These are phyloP conservation scores for Chloroidium sp. DNA, from an alignment of 163 green algal genomes.

Conservation along the genomic window DNA sequence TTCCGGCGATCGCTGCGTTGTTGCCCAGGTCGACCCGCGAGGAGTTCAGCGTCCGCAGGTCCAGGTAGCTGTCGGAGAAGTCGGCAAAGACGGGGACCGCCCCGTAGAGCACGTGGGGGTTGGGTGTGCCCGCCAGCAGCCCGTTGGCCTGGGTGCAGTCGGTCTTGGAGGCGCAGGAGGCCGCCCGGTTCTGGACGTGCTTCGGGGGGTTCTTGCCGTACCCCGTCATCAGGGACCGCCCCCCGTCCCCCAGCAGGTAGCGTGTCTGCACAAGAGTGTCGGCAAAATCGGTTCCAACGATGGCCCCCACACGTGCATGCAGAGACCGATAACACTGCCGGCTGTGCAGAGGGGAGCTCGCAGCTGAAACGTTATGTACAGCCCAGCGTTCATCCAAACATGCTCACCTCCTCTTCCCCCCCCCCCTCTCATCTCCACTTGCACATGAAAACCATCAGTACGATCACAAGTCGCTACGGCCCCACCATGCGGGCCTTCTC, in stretches of 20 bases:
- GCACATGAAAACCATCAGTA: too few species aligned
- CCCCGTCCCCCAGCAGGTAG: conserved; percentile 47
- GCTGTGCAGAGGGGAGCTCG: background rate
- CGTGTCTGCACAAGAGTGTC: conserved; percentile 24
- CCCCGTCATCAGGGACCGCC: conserved; percentile 32
- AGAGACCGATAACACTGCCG: background rate
- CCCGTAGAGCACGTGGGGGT: conserved; percentile 18
- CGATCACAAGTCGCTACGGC: too few species aligned
- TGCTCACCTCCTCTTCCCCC: too few species aligned
- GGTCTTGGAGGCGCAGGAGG: conserved; percentile 24
- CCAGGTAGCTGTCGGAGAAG: conserved; percentile 17
- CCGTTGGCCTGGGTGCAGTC: background rate
- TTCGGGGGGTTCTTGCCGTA: conserved; percentile 29
- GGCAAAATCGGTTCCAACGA: background rate
- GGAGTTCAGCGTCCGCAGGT: conserved; percentile 20
- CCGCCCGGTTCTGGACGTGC: conserved; percentile 37
- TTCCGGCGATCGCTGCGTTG: conserved; percentile 17
- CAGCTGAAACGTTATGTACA: too few species aligned
- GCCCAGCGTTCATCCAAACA: too few species aligned
- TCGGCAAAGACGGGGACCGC: conserved; percentile 11
- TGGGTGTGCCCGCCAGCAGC: conserved; percentile 2
- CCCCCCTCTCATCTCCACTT: too few species aligned
- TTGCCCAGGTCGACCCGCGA: conserved; percentile 15
- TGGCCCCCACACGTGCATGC: too few species aligned
- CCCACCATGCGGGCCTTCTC: too few species aligned